A percentile compares a stretch with the other conserved stretches of the same genome.
Conservation (phyloP, 1,284 basidiomycete species). For the Somion occarium region DNA sequence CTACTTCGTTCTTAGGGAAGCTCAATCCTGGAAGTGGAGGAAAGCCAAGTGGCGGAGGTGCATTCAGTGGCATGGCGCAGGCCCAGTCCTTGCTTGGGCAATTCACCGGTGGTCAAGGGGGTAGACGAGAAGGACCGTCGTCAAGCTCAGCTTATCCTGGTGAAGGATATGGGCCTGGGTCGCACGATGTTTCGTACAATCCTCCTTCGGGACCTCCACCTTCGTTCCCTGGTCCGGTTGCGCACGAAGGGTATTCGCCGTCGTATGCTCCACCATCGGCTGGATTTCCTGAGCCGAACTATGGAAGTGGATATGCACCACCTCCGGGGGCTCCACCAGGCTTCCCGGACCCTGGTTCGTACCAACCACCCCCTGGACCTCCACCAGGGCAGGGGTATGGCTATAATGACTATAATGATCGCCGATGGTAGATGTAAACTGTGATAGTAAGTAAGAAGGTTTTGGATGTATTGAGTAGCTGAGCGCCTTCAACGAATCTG, state of each 20-base stretch:
- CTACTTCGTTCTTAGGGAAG: slow-evolving; percentile 33
- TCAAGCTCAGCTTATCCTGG: slow-evolving; percentile 1
- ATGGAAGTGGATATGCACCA: slow-evolving; percentile 5
- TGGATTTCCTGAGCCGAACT: background rate
- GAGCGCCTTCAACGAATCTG: too few species aligned
- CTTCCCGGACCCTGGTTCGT: background rate
- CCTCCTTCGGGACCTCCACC: slow-evolving; percentile 14
- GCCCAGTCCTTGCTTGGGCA: slow-evolving; percentile 12
- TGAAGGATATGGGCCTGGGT: slow-evolving; percentile 1
- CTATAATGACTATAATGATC: background rate
- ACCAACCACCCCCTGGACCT: slow-evolving; percentile 3
- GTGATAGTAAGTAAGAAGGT: too few species aligned
- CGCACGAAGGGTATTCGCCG: slow-evolving; percentile 9
- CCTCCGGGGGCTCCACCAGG: slow-evolving; percentile 2
- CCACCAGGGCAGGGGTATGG: background rate
- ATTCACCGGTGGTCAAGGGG: background rate
- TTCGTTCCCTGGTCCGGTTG: background rate
- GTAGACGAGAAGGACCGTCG: background rate
- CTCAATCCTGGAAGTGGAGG: slow-evolving; percentile 16
- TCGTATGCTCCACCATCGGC: slow-evolving; percentile 3
- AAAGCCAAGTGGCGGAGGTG: slow-evolving; percentile 2
- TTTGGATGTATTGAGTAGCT: too few species aligned
- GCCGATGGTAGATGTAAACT: background rate
- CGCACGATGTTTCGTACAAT: slow-evolving; percentile 4
- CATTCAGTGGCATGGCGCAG: slow-evolving; percentile 9